Evolutionary conservation across 2,329 filamentous ascomycete genomes (phyloP), one percentile per base, ranked within the genome.

Genomic region (Exophiala alcalophila): DNA sequence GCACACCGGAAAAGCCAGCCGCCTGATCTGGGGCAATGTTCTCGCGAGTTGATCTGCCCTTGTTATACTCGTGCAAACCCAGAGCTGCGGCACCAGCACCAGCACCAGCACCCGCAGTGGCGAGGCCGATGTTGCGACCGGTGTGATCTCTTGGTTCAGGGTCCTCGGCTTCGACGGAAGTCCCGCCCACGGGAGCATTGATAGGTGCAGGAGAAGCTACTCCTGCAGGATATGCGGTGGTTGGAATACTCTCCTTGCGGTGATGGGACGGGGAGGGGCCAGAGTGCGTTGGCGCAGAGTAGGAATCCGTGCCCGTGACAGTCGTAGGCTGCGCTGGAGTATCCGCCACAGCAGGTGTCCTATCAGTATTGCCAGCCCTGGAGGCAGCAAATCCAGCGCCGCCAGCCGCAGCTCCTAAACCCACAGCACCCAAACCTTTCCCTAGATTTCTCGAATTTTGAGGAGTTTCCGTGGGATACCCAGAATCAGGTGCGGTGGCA

Each of bases 171-270:
- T 30, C 24, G 7, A 21, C 43, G n/a, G 35, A 16, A 6, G 51
- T 52, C 18, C 51, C 51, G 32, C 53, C 53, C 18, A 54, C 38
- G 10, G 53, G 53, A 20, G 53, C n/a, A 34, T 43, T 46, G 16
- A 56, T 47, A 15, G 53, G 40, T 9, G 39, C 21, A 25, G 53
- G 51, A 33, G 51, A 54, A 14, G 39, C 34, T 12, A 37, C 14
- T 9, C 51, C 52, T 23, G 45, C 49, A 19, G 53, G 53, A 36
- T 56, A 56, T 9, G 53, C 53, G 10, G 49, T 56, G 8, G 53
- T 56, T 4, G 53, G 53, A 33, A 56, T 56, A 32, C 49, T 51
- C 23, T 56, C 49, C 28, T 53, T 48, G 11, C 47, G 32, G 24
- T 50, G 38, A 24, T 54, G 49, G 9, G 41, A 16, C 12, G 47